These are phyloP conservation scores for Ceratobasidium sp. DNA, from an alignment of 1,284 basidiomycete genomes.

Conservation along the genomic window DNA sequence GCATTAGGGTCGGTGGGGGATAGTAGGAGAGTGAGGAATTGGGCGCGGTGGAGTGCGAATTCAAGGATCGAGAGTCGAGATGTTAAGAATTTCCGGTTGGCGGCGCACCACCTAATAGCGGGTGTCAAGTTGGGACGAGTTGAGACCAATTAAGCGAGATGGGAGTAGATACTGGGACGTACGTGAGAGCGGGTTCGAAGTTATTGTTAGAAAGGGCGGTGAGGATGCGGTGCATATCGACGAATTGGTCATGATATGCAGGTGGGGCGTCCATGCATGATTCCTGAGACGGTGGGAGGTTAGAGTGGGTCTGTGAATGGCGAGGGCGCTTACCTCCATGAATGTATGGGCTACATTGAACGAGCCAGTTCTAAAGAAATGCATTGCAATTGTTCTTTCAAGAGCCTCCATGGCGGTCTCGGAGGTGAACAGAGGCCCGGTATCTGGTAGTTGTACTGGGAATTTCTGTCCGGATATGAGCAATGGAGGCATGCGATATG, in stretches of 20 bases:
- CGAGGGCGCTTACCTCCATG: slow-evolving; percentile 62
- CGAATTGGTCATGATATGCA: slow-evolving; percentile 69
- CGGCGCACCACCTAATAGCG: slow-evolving; percentile 74
- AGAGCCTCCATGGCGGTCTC: slow-evolving; percentile 68
- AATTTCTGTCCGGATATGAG: slow-evolving; percentile 67
- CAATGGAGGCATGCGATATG: not conserved
- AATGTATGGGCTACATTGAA: slow-evolving; percentile 79
- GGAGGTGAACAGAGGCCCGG: slow-evolving; percentile 75
- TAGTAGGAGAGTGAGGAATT: slow-evolving; percentile 79
- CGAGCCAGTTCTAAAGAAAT: slow-evolving; percentile 82
- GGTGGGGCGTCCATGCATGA: slow-evolving; percentile 69
- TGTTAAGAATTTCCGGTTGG: slow-evolving; percentile 72
- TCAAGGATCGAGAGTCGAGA: slow-evolving; percentile 80
- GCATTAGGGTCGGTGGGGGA: slow-evolving; percentile 60
- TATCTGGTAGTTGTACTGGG: slow-evolving; percentile 69
- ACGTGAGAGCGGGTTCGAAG: slow-evolving; percentile 79
- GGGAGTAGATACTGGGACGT: slow-evolving; percentile 51
- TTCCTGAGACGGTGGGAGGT: slow-evolving; percentile 63
- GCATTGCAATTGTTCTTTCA: slow-evolving; percentile 77
- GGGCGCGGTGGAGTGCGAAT: slow-evolving; percentile 87
- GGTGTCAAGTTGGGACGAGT: slow-evolving; percentile 9
- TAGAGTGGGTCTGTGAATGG: not conserved
- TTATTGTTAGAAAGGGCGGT: slow-evolving; percentile 72
- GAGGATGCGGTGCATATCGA: slow-evolving; percentile 79
- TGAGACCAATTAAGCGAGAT: not conserved